Evolutionary conservation across 768 basidiomycete genomes (phyloP), one percentile per base, ranked within the genome.

Genomic region (Lentinus brumalis): DNA sequence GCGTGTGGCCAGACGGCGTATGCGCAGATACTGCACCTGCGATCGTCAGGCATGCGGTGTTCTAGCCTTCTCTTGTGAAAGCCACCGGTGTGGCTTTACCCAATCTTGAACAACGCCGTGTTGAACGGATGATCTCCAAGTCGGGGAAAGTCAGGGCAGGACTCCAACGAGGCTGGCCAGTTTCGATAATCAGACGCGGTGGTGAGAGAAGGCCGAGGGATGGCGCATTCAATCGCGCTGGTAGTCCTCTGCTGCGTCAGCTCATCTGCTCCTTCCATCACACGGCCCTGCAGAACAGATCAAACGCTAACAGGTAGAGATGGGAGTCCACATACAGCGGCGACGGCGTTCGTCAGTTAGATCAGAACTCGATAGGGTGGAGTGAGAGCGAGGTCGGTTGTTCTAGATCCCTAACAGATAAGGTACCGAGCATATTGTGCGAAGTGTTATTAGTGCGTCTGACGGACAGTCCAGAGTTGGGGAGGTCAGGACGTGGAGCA

Each of bases 1-100:
- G 38, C 30, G 42, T 57, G 56, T 57, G 61, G 56, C 56, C 56
- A 52, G 52, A 47, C 53, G 57, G 52, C 38, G 56, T 62, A 57
- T 62, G 56, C 7, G 51, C 56, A 45, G 35, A 35, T 35, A 10
- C 46, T 42, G 40, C 30, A 54, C 47, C 45, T 50, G 56, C 26
- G 61, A 62, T 62, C 61, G 41, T 62, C 61, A 62, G 56, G 61
- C 61, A 57, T 62, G 51, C 51, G 38, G 56, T 21, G 6, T 29
- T 46, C 44, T 50, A 53, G 32, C 35, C 35, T 35, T 35, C 35
- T 35, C 35, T 6, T 6, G 35, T 35, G 7, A 18, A 9, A 45
- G n/a, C 44, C n/a, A 2, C 44, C 41, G n/a, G 8, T 40, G 35
- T 40, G 35, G 54, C 51, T 41, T 61, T 61, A 56, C 60, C 50